Conservation (phyloP, 2,329 filamentous ascomycete genomes). For the Dothistroma septosporum region DNA sequence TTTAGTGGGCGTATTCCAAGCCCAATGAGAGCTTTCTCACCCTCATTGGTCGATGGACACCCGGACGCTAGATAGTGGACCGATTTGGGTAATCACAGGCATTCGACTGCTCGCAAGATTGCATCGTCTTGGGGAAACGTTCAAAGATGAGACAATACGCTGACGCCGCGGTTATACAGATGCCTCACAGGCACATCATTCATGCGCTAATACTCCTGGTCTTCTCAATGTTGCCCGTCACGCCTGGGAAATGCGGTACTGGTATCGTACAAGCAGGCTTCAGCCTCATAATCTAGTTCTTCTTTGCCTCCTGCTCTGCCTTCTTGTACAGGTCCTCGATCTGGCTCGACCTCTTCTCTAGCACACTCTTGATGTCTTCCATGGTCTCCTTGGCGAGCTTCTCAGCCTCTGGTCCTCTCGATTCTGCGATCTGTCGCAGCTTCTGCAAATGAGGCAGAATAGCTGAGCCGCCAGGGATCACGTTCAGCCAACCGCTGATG, state of each 20-base stretch:
- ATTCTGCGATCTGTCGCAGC: slow-evolving; percentile 60
- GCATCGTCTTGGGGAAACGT: too few species aligned
- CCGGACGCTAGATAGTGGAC: too few species aligned
- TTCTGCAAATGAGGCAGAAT: slow-evolving; percentile 63
- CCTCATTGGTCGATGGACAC: too few species aligned
- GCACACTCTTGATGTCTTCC: slow-evolving; percentile 60
- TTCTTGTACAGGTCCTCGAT: slow-evolving; percentile 55
- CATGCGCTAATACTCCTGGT: background rate
- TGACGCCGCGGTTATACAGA: background rate
- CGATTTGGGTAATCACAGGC: too few species aligned
- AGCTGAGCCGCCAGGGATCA: slow-evolving; percentile 61
- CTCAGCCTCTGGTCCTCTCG: slow-evolving; percentile 67
- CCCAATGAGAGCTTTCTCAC: background rate
- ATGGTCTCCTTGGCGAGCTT: slow-evolving; percentile 65
- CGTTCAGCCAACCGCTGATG: slow-evolving; percentile 59
- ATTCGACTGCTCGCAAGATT: too few species aligned
- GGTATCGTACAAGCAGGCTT: background rate
- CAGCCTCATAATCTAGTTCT: background rate
- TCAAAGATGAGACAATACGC: background rate
- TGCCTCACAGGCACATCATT: background rate
- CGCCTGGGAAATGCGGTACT: slow-evolving; percentile 1
- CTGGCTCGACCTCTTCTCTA: slow-evolving; percentile 57
- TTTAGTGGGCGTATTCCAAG: background rate
- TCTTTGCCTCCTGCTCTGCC: slow-evolving; percentile 7
- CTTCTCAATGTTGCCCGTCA: background rate